Base-by-base conservation (phyloP, 768 basidiomycete genomes). In the Stropharia rugosoannulata region DNA sequence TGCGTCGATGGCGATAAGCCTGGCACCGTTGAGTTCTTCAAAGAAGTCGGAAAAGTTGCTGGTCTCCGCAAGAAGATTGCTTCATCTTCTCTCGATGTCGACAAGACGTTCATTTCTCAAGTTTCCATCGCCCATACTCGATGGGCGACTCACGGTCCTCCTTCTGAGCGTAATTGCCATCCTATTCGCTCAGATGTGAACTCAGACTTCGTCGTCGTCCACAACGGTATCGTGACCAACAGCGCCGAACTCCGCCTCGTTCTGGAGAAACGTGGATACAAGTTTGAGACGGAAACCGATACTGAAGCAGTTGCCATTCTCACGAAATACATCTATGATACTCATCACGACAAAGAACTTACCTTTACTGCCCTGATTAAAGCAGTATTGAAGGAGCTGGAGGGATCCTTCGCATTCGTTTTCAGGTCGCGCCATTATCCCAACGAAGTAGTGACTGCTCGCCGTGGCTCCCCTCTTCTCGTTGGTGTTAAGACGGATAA, bases 401-500 rank as follows among this genome's bases (percentile, higher is more conserved):
- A 99, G 76, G 97, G 97, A 40, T 98, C 97, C 2, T 99, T 98
- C 64, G 97, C 97, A 15, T 96, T 99, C 73, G 95, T 98, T 63
- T 98, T 99, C 90, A 98, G 97, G 78, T 97, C 95, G 5, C 73
- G 71, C 35, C 95, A 98, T 77, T 99, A 85, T 80, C 97, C 97
- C 41, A 91, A 96, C 62, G 92, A 98, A 71, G 84, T 95, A 60
- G 95, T 98, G 59, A 91, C 92, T 49, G 94, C 95, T 55, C 94
- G 95, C 64, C 91, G 97, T 66, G 97, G 97, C 63, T 98, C 96
- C 12, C 97, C 97, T 27, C 85, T 99, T 29, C 75, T 98, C 55
- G 85, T 99, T 66, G 97, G 97, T 76, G 96, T 99, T 68, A 98
- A 98, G 87, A 98, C 97, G 15, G 96, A 99, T 70, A 95, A 97